These are phyloP conservation scores for Sesbania bispinosa DNA, from an alignment of 306 rosid species.

Conservation along the genomic window DNA sequence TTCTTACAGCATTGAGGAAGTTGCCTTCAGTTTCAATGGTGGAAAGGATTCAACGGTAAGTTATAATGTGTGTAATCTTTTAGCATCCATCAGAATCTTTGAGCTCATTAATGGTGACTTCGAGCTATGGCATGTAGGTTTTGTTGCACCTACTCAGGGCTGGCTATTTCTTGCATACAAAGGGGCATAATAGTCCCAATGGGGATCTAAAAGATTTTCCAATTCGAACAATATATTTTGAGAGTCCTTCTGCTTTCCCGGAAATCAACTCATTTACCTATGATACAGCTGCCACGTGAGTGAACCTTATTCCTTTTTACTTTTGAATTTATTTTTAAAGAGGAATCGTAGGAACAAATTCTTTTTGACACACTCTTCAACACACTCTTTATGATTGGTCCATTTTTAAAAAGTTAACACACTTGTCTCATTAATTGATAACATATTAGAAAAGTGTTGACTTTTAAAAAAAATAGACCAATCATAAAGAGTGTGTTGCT, in stretches of 20 bases:
- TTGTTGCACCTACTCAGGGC: conserved; percentile 94
- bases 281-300: conserved; percentile 71
- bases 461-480: too few relatives aligned
- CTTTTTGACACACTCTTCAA: too few relatives aligned
- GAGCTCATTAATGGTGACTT: conserved; percentile 22
- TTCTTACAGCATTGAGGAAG: conserved; percentile 72
- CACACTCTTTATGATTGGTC: too few relatives aligned
- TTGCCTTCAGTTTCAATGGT: conserved; percentile 94
- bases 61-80: conserved; percentile 26
- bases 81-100: conserved; percentile 4
- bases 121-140: conserved; percentile 56
- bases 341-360: too few relatives aligned
- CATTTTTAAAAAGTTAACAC: too few relatives aligned
- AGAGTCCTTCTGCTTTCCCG: conserved; percentile 70
- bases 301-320: conserved; percentile 19
- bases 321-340: too few relatives aligned
- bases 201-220: conserved; percentile 62
- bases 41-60: conserved; percentile 98
- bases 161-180: conserved; percentile 75
- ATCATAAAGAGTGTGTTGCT: too few relatives aligned
- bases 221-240: conserved; percentile 85
- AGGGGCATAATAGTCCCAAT: conserved; percentile 53
- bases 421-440: too few relatives aligned
- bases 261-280: conserved; percentile 87
- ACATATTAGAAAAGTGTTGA: too few relatives aligned